Conservation (phyloP, 179 eudicot genomes). For the Pouteria campechiana region DNA sequence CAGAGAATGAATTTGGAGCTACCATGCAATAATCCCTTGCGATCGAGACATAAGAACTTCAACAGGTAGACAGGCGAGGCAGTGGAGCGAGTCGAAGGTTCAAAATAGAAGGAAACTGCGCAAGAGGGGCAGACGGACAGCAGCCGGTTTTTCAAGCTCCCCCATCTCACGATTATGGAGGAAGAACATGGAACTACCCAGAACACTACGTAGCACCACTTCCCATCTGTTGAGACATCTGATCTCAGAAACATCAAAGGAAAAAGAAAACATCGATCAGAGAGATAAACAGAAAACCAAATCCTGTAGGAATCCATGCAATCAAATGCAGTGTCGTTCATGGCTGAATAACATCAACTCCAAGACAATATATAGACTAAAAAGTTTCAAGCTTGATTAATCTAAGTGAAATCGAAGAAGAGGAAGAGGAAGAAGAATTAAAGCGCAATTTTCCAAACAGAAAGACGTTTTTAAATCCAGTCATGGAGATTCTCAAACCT, state of each 20-base stretch:
- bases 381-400: no score
- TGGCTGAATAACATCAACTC: no score
- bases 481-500: no score
- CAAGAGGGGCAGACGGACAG: constrained; percentile 49
- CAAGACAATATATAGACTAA: no score
- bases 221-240: constrained; percentile 89
- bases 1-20: not conserved
- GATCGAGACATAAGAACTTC: constrained; percentile 52
- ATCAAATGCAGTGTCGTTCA: no score
- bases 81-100: constrained; percentile 29
- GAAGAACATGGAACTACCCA: constrained; percentile 61
- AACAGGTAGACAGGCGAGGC: constrained; percentile 45
- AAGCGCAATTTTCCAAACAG: no score
- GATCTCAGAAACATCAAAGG: constrained; percentile 3
- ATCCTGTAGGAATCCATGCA: no score
- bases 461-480: no score
- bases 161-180: constrained; percentile 36
- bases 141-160: constrained; percentile 47
- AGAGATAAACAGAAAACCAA: no score
- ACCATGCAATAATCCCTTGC: constrained; percentile 73
- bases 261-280: no score
- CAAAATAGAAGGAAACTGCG: constrained; percentile 39
- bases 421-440: no score
- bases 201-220: constrained; percentile 70
- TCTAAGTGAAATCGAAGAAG: no score